Evolutionary conservation across 345 rosid genomes (phyloP).

Genomic region (Citrus cavaleriei): DNA sequence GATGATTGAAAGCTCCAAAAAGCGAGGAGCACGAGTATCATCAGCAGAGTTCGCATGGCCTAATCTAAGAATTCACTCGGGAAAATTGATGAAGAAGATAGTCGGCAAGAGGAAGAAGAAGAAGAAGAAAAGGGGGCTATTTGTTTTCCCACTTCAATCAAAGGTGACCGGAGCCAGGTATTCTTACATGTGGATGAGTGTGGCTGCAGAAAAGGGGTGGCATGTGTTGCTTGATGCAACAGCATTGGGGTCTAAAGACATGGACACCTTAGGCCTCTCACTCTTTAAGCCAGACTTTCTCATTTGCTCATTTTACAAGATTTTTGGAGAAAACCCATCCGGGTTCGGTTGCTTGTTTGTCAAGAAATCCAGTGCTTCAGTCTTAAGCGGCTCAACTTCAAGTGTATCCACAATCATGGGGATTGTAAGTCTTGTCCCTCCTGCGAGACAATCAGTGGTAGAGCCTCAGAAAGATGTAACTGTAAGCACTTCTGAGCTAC

Average conservation of each 20-base stretch:
- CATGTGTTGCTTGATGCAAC: conserved; percentile 77
- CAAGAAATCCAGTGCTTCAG: conserved; percentile 47
- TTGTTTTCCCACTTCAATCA: conserved; percentile 84
- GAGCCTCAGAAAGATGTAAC: conserved; percentile 4
- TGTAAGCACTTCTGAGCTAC: background rate
- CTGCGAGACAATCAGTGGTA: background rate
- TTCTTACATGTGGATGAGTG: conserved; percentile 75
- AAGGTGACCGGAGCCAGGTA: conserved; percentile 66
- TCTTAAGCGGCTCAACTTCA: conserved; percentile 36
- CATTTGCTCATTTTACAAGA: conserved; percentile 67
- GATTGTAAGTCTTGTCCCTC: conserved; percentile 35
- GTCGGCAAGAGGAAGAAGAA: conserved; percentile 33
- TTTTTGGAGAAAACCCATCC: conserved; percentile 66
- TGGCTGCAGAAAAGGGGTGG: conserved; percentile 78
- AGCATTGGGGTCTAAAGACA: conserved; percentile 69
- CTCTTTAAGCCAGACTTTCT: conserved; percentile 78
- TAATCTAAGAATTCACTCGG: conserved; percentile 36
- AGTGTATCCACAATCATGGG: conserved; percentile 22
- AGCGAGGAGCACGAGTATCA: conserved; percentile 47
- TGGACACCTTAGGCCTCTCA: conserved; percentile 88
- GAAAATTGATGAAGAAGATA: conserved; percentile 52
- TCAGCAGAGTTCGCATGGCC: conserved; percentile 78
- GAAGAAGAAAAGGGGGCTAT: conserved; percentile 48
- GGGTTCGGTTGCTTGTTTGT: conserved; percentile 79
- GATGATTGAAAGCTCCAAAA: conserved; percentile 56